Conservation (phyloP, 1,284 basidiomycete species). For the Ganoderma sinense region DNA sequence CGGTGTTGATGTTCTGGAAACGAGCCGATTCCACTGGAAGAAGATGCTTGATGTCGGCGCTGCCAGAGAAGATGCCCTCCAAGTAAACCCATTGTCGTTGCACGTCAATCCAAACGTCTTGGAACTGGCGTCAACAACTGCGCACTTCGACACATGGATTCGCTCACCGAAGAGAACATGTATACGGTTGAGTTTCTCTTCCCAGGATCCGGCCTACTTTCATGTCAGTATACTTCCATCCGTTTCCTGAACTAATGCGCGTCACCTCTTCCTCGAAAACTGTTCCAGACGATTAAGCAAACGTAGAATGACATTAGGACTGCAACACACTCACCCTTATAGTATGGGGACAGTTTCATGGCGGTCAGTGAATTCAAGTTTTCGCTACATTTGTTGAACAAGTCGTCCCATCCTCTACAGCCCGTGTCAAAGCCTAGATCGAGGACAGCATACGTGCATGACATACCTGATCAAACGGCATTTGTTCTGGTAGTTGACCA, state of each 20-base stretch:
- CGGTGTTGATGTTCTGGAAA: constrained; percentile 98
- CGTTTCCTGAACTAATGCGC: not conserved
- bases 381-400: constrained; percentile 96
- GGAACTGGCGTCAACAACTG: constrained; percentile 7
- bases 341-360: constrained; percentile 98
- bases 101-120: constrained; percentile 99
- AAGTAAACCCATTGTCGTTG: constrained; percentile 99
- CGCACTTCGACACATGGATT: not conserved
- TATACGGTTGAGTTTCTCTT: constrained; percentile 93
- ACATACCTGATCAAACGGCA: constrained; percentile 90
- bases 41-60: constrained; percentile 97
- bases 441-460: not conserved
- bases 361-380: constrained; percentile 95
- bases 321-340: constrained; percentile 71
- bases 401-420: constrained; percentile 93
- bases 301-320: constrained; percentile 2
- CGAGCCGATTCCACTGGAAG: constrained; percentile 96
- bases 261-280: constrained; percentile 92
- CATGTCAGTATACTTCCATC: constrained; percentile 24
- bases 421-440: not conserved
- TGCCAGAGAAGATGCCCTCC: constrained; percentile 99
- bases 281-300: constrained; percentile 37
- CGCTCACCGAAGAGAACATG: constrained; percentile 91
- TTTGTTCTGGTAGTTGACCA: constrained; percentile 99
- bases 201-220: constrained; percentile 84